Conservation (phyloP, 768 basidiomycete species). For the Suillus ampliporus region DNA sequence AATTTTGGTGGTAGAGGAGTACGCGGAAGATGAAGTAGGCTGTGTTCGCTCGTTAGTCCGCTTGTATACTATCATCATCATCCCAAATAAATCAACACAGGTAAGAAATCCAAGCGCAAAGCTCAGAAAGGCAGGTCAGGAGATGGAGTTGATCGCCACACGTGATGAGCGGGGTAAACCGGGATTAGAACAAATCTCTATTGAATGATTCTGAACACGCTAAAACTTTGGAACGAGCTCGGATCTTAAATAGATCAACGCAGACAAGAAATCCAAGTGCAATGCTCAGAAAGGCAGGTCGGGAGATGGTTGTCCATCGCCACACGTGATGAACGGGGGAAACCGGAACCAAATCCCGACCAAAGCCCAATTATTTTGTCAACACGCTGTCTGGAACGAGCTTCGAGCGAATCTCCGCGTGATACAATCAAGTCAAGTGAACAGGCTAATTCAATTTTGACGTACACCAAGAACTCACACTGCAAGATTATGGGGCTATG, state of each 20-base stretch:
- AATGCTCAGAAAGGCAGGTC: no score
- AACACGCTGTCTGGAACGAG: background rate
- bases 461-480: background rate
- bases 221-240: no score
- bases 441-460: background rate
- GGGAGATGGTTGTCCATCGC: no score
- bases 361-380: background rate
- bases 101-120: constrained; percentile 26
- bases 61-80: constrained; percentile 26
- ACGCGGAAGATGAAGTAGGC: background rate
- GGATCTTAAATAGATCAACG: background rate
- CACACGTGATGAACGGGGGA: no score
- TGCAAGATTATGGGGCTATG: background rate
- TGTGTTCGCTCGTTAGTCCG: constrained; percentile 12
- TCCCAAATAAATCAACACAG: constrained; percentile 20
- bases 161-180: constrained; percentile 29
- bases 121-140: constrained; percentile 29
- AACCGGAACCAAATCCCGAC: background rate
- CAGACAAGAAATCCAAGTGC: no score
- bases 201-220: background rate
- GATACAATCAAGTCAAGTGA: background rate
- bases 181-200: constrained; percentile 13
- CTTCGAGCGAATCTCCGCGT: background rate
- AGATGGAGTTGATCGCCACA: constrained; percentile 23
- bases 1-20: background rate